A percentile compares a stretch with the other conserved stretches of the same genome.
phyloP scores from a whole-genome alignment of 192 early-diverging fungal species.

The Backusella tuberculispora region DNA sequence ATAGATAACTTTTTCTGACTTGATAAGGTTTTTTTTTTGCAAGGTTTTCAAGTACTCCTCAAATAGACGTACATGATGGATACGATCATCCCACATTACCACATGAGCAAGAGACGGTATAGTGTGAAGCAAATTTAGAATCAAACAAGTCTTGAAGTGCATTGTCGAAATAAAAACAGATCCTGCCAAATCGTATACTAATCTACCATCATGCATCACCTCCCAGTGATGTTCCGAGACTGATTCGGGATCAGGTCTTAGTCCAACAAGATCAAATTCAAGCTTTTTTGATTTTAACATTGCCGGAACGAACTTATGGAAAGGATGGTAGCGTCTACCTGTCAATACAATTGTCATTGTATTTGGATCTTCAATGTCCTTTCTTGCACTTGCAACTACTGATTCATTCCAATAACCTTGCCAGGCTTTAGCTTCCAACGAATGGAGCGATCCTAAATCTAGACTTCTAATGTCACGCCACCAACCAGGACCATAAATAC shows the following conservation, averaged over 20 bases:
- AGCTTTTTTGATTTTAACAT: constrained; percentile 32
- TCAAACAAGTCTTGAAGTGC: constrained; percentile 39
- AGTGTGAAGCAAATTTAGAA: constrained; percentile 20
- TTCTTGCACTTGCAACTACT: constrained; percentile 25
- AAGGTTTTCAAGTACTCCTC: constrained; percentile 18
- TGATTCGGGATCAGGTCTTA: constrained; percentile 40
- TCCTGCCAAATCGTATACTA: neutral
- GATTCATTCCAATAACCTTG: constrained; percentile 41
- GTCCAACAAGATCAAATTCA: constrained; percentile 33
- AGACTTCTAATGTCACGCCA: constrained; percentile 41
- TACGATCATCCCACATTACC: constrained; percentile 40
- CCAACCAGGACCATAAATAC: constrained; percentile 36
- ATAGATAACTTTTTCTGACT: constrained; percentile 17
- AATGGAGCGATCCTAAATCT: constrained; percentile 21
- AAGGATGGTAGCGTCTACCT: constrained; percentile 39
- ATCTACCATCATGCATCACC: neutral
- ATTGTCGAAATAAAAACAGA: constrained; percentile 32
- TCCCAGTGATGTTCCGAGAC: neutral
- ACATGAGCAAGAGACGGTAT: constrained; percentile 28
- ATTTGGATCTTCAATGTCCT: constrained; percentile 24
- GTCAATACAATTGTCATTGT: constrained; percentile 36
- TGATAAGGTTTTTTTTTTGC: neutral
- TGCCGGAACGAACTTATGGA: constrained; percentile 10
- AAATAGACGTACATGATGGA: constrained; percentile 23
- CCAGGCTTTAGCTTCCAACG: constrained; percentile 30